phyloP scores from a whole-genome alignment of 352 stramenopile genomes.

The Pythium oligandrum region DNA sequence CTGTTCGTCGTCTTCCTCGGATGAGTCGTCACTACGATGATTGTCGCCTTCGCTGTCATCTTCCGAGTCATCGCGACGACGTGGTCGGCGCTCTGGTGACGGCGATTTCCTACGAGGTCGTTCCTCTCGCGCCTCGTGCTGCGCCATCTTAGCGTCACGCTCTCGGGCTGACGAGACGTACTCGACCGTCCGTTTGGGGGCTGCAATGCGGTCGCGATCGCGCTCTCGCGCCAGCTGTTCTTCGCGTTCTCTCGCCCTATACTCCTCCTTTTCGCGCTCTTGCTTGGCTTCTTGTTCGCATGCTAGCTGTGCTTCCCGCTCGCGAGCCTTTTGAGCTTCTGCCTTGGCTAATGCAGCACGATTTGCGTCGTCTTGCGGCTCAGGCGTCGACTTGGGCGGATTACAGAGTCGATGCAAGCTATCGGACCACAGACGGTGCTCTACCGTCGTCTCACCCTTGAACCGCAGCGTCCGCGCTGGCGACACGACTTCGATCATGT shows the following conservation, averaged over 20 bases:
- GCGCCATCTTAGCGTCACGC: not conserved
- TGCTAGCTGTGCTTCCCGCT: conserved; percentile 7
- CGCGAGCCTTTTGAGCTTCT: conserved; percentile 12
- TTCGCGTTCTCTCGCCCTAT: too few relatives aligned
- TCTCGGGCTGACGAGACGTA: conserved; percentile 1
- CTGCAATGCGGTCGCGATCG: conserved; percentile 27
- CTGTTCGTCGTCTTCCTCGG: conserved; percentile 3
- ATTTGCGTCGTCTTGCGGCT: not conserved
- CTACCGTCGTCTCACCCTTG: conserved; percentile 71
- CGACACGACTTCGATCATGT: conserved; percentile 82
- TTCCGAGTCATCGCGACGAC: not conserved
- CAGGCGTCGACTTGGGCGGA: conserved; percentile 20
- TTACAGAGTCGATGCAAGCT: conserved; percentile 75
- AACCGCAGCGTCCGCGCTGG: conserved; percentile 65
- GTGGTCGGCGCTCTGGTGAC: too few relatives aligned
- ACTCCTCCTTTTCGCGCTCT: not conserved
- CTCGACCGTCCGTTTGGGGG: conserved; percentile 16
- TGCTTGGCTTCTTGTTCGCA: conserved; percentile 6
- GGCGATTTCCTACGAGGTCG: not conserved
- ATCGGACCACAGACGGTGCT: conserved; percentile 78
- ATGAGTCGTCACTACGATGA: not conserved
- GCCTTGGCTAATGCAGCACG: not conserved
- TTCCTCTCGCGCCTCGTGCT: conserved; percentile 12
- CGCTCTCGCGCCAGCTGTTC: conserved; percentile 2
- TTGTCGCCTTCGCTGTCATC: too few relatives aligned